Evolutionary conservation across 2,329 filamentous ascomycete species (phyloP), one percentile per base, ranked within the genome.

Genomic region (Huntiella bhutanensis): DNA sequence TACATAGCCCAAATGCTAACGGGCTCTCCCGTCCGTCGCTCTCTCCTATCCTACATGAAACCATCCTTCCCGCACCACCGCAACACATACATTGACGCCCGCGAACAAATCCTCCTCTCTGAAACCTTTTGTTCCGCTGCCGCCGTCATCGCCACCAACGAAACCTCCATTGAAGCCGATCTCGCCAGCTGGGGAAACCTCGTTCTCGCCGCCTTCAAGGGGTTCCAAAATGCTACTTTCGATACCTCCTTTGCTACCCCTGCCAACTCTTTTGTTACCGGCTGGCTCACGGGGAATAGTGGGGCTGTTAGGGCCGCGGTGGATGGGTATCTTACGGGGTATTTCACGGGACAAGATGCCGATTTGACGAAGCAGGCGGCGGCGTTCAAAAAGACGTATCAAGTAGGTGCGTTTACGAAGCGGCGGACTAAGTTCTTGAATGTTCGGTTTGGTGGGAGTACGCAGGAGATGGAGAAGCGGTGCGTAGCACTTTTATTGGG

Each of bases 101-200:
- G n/a, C 15, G 17, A 17, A 35, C 43, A 33, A 32, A 19, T 17
- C 38, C 46, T 19, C 36, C 28, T 49, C 19, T 46, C 33, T 2
- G 37, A 41, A 12, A 17, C 46, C 7, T 47, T 43, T 12, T 48
- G 35, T 35, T 41, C 42, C 34, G 33, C 33, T 6, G 17, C 45
- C 5, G 41, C 11, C 10, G 41, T 47, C 22, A 45, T 48, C n/a
- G 16, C 6, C 36, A 37, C 36, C 15, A 36, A 17, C 2, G 22
- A 35, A 32, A 45, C 45, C 16, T 50, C 51, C 41, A 28, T 35
- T 7, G 32, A 46, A 5, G 28, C 48, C 2, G 48, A 49, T 33
- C 34, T 49, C 7, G 43, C 40, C 7, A 46, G 36, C 16, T 49
- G 48, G 48, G 48, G n/a, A 5, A 22, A 39, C 13, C 28, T 47